Evolutionary conservation across 2,329 filamentous ascomycete genomes (phyloP).

Genomic region (Neophaeococcomyces mojaviensis): DNA sequence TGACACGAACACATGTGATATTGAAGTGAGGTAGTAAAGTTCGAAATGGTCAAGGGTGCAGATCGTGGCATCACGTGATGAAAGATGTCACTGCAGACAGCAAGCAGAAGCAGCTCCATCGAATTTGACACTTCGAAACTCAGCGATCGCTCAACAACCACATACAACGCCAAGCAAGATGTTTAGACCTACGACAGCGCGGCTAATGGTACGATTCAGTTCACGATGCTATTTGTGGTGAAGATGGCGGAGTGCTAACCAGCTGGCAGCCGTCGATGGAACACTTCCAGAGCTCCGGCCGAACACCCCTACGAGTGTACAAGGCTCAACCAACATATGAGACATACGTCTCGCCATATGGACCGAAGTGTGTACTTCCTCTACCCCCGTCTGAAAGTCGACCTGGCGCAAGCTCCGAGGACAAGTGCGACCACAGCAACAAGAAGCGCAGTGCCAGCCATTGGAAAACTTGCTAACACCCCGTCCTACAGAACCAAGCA

Average conservation of each 20-base stretch:
- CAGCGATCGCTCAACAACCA: background rate
- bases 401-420: too few relatives aligned
- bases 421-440: too few relatives aligned
- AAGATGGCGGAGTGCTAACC: background rate
- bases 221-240: background rate
- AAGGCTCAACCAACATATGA: constrained; percentile 26
- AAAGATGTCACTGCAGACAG: too few relatives aligned
- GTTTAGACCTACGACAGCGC: constrained; percentile 1
- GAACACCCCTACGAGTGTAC: constrained; percentile 18
- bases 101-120: too few relatives aligned
- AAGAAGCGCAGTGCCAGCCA: too few relatives aligned
- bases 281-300: constrained; percentile 14
- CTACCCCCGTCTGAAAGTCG: too few relatives aligned
- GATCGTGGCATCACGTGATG: too few relatives aligned
- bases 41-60: too few relatives aligned
- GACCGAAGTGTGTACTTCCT: constrained; percentile 52
- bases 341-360: constrained; percentile 50
- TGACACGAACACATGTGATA: too few relatives aligned
- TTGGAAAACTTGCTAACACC: too few relatives aligned
- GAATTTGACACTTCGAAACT: too few relatives aligned
- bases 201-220: constrained; percentile 3
- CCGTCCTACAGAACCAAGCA: constrained; percentile 15
- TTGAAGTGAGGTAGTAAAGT: too few relatives aligned
- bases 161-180: background rate
- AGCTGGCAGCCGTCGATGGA: constrained; percentile 11